These are phyloP conservation scores for Cladosporium sp. DNA, from an alignment of 2,329 filamentous ascomycete genomes.

Conservation along the genomic window DNA sequence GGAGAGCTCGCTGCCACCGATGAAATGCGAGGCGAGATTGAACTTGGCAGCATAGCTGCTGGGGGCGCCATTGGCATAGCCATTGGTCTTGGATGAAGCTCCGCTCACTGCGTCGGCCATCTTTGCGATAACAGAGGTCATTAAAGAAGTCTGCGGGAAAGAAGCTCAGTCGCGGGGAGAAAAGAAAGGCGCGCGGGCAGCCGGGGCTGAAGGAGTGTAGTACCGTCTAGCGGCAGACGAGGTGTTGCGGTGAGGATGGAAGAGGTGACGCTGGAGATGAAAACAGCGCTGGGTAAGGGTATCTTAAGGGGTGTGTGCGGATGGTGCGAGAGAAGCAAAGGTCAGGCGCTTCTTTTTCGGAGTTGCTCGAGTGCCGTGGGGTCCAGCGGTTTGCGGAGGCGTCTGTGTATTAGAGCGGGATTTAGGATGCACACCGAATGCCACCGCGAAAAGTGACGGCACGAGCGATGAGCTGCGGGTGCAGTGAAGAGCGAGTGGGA, in stretches of 20 bases:
- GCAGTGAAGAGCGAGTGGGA: neutral
- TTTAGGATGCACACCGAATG: neutral
- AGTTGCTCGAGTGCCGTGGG: slow-evolving; percentile 4
- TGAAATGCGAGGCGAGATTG: slow-evolving; percentile 87
- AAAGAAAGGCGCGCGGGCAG: slow-evolving; percentile 10
- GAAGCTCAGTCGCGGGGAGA: slow-evolving; percentile 8
- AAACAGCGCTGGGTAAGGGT: slow-evolving; percentile 1
- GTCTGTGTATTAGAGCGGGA: slow-evolving; percentile 1
- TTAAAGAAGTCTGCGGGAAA: slow-evolving; percentile 16
- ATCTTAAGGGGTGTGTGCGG: slow-evolving; percentile 4
- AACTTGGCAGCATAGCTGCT: slow-evolving; percentile 74
- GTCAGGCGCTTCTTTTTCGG: slow-evolving; percentile 6
- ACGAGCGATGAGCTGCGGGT: too few species aligned
- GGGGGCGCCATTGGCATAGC: slow-evolving; percentile 47
- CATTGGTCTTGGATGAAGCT: slow-evolving; percentile 22
- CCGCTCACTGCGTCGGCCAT: slow-evolving; percentile 40
- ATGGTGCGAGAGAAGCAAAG: neutral
- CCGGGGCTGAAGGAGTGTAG: slow-evolving; percentile 3
- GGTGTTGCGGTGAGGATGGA: neutral
- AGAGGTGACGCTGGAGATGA: neutral
- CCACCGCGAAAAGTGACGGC: neutral
- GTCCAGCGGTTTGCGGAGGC: slow-evolving; percentile 3
- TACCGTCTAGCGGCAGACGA: neutral
- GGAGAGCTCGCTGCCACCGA: slow-evolving; percentile 84
- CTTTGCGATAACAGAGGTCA: slow-evolving; percentile 29